These are phyloP conservation scores for Centella asiatica DNA, from an alignment of 129 eudicot genomes.

Conservation along the genomic window DNA sequence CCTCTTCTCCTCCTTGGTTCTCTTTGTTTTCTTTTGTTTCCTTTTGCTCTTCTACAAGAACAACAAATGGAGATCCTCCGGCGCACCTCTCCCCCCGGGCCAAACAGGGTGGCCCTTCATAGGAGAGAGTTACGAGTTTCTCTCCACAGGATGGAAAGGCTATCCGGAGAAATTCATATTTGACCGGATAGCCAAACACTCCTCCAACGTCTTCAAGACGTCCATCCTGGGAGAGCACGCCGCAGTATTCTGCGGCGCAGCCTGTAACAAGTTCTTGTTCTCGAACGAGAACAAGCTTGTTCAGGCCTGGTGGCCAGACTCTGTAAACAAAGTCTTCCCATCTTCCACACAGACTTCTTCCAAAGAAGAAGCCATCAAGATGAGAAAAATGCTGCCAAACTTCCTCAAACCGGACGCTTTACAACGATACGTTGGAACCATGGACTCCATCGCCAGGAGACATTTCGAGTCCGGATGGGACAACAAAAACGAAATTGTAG, in stretches of 20 bases:
- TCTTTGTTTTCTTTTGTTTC: constrained; percentile 31
- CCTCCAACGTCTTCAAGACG: constrained; percentile 47
- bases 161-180: constrained; percentile 70
- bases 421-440: constrained; percentile 51
- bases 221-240: constrained; percentile 50
- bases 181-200: constrained; percentile 63
- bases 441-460: constrained; percentile 50
- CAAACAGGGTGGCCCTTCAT: constrained; percentile 63
- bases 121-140: constrained; percentile 76
- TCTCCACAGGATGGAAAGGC: constrained; percentile 71
- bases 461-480: constrained; percentile 68
- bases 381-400: constrained; percentile 67
- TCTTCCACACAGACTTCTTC: constrained; percentile 49
- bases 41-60: constrained; percentile 42
- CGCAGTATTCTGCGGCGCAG: constrained; percentile 67
- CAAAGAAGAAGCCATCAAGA: constrained; percentile 58
- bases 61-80: constrained; percentile 8
- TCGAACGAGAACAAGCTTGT: constrained; percentile 78
- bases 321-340: constrained; percentile 73
- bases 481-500: constrained; percentile 32
- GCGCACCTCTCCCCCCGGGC: constrained; percentile 55
- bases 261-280: constrained; percentile 67
- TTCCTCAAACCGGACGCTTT: constrained; percentile 73
- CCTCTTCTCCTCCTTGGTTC: constrained; percentile 43
- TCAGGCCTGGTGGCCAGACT: constrained; percentile 80